phyloP scores from a whole-genome alignment of 2,329 filamentous ascomycete species.

The Cladosporium austrohemisphaericum region DNA sequence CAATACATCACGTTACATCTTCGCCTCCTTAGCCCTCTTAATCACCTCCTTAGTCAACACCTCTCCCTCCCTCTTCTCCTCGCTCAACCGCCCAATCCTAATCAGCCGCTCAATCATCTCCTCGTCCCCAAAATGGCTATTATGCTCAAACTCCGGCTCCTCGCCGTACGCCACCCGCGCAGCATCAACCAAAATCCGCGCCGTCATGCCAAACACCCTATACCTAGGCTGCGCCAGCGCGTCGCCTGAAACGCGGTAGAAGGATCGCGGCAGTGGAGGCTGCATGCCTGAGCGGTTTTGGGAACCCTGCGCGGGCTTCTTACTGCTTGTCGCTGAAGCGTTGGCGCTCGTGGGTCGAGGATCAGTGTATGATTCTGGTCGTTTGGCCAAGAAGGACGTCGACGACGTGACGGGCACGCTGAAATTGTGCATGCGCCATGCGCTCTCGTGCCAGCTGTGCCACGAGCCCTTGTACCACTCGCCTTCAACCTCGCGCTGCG shows the following conservation, averaged over 20 bases:
- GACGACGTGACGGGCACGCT: slow-evolving; percentile 76
- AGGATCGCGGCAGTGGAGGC: slow-evolving; percentile 27
- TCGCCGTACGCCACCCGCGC: slow-evolving; percentile 78
- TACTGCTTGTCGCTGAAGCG: not conserved
- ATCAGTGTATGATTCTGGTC: slow-evolving; percentile 21
- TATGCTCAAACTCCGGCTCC: slow-evolving; percentile 79
- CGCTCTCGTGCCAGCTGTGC: slow-evolving; percentile 71
- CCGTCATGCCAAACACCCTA: slow-evolving; percentile 93
- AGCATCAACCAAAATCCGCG: slow-evolving; percentile 81
- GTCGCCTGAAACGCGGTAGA: slow-evolving; percentile 27
- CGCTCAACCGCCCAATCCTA: slow-evolving; percentile 54
- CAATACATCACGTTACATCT: slow-evolving; percentile 26
- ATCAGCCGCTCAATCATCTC: slow-evolving; percentile 58
- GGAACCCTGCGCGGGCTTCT: slow-evolving; percentile 2
- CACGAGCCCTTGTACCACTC: slow-evolving; percentile 84
- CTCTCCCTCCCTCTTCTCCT: slow-evolving; percentile 50
- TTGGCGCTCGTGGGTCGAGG: slow-evolving; percentile 17
- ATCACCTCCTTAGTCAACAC: slow-evolving; percentile 36
- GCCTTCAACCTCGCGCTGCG: slow-evolving; percentile 39
- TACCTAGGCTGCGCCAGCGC: slow-evolving; percentile 47
- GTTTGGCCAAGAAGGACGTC: slow-evolving; percentile 48
- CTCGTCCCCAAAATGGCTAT: slow-evolving; percentile 62
- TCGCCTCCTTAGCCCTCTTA: slow-evolving; percentile 31
- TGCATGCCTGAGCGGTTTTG: slow-evolving; percentile 9
- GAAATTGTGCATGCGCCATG: slow-evolving; percentile 91